A percentile compares a stretch with the other conserved stretches of the same genome.
These are phyloP conservation scores for Nigrospora sphaerica DNA, from an alignment of 2,329 filamentous ascomycete genomes.

Conservation along the genomic window DNA sequence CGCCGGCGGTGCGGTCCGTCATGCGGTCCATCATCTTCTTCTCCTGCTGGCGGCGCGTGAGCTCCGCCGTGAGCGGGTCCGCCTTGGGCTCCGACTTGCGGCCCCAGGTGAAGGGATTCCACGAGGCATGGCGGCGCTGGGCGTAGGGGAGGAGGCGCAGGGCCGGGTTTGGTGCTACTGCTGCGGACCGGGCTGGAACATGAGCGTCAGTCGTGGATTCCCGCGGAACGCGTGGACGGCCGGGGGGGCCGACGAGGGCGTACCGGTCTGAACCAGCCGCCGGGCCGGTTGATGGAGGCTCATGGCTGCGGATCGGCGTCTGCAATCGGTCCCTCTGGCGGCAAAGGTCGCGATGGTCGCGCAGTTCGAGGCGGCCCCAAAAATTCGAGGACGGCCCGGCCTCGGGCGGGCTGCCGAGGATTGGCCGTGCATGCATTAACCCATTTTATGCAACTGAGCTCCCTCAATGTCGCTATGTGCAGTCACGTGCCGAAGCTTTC, in stretches of 20 bases:
- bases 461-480: no score
- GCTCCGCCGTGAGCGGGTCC: slow-evolving; percentile 19
- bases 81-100: slow-evolving; percentile 16
- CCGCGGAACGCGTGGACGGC: no score
- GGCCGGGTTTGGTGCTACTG: slow-evolving; percentile 10
- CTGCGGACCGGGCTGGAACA: slow-evolving; percentile 9
- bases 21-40: slow-evolving; percentile 34
- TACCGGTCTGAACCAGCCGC: slow-evolving; percentile 56
- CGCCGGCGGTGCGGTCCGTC: slow-evolving; percentile 35
- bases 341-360: neutral
- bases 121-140: slow-evolving; percentile 36
- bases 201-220: neutral
- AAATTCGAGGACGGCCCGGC: slow-evolving; percentile 3
- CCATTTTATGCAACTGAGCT: no score
- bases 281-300: slow-evolving; percentile 57
- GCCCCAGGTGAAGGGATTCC: slow-evolving; percentile 27
- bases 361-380: neutral
- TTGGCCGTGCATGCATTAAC: slow-evolving; percentile 1
- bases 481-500: no score
- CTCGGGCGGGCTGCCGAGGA: slow-evolving; percentile 2
- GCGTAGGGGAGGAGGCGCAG: slow-evolving; percentile 18
- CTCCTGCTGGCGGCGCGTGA: slow-evolving; percentile 29
- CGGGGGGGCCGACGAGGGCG: slow-evolving; percentile 13
- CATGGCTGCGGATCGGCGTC: slow-evolving; percentile 38
- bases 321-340: neutral